Percentiles rank a stretch among this genome's conserved stretches.
Evolutionary conservation across 306 rosid genomes (phyloP).

Genomic region (Corylus heterophylla): DNA sequence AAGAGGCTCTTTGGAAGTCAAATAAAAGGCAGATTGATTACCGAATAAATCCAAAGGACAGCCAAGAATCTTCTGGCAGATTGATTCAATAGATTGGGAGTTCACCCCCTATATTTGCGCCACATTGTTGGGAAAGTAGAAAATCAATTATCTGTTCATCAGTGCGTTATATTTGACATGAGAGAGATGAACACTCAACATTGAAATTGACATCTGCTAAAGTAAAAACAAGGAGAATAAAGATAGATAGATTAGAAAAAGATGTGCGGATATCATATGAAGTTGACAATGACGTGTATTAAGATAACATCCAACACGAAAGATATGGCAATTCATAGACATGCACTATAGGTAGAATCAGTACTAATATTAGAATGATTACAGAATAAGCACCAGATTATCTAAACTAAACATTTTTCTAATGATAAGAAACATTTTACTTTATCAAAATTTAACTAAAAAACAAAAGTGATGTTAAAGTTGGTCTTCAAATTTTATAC

Average conservation of each 20-base stretch:
- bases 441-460: background rate
- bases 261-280: background rate
- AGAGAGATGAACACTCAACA: background rate
- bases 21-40: constrained; percentile 13
- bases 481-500: background rate
- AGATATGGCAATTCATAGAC: background rate
- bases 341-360: background rate
- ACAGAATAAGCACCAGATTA: background rate
- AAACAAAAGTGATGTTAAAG: background rate
- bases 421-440: background rate
- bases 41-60: constrained; percentile 33
- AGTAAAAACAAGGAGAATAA: background rate
- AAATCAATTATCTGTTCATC: constrained; percentile 4
- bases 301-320: background rate
- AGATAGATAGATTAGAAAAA: background rate
- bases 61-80: constrained; percentile 29
- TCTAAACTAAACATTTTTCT: background rate
- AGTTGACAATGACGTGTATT: background rate
- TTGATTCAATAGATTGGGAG: constrained; percentile 24
- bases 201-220: background rate
- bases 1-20: constrained; percentile 29
- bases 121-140: constrained; percentile 35
- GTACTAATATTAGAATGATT: background rate
- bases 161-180: background rate
- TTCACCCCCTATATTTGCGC: constrained; percentile 55